Evolutionary conservation across 148 eudicot species (phyloP), one percentile per base, ranked within the genome.

Genomic region (Cornus controversa): DNA sequence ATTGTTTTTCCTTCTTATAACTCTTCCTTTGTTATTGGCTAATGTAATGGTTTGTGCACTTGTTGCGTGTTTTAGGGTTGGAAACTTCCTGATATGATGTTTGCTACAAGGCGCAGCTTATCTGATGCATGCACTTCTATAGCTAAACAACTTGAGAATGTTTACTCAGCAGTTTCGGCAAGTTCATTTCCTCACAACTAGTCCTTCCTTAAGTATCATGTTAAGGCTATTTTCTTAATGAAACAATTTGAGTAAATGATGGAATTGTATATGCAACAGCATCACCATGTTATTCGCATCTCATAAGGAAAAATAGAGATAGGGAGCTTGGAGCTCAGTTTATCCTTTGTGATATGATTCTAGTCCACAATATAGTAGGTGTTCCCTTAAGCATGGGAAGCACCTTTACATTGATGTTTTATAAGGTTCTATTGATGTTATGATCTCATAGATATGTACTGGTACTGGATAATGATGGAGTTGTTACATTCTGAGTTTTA

Each of bases 51-150:
- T 57, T 28, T 18, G 65, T 74, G 18, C 34, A 65, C 57, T 71
- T 73, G 36, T 29, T 64, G 8, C 16, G 71, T 77, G 70, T 80
- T 81, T 69, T 74, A 96, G 99, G 99, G 99, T 26, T 96, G 97
- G 97, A 91, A 83, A 74, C 87, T 96, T 81, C 85, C 97, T 71
- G 92, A 90, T 75, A 82, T 91, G 83, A 91, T 89, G 92, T 91
- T 93, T 83, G 98, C 95, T 54, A 93, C 98, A 29, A 90, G 74
- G 84, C 98, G 98, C 24, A 77, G 93, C 78, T 80, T 96, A 72
- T 80, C 88, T 54, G 97, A 93, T 86, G 98, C 99, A 50, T 85
- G 93, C 76, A 60, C 82, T 37, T 45, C 88, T 80, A 85, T 96
- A 40, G 86, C 88, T 31, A 87, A 87, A 77, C 85, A 91, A 78